Evolutionary conservation across 2,329 filamentous ascomycete species (phyloP), one percentile per base, ranked within the genome.

Genomic region (Parasarocladium wereldwijsianum): DNA sequence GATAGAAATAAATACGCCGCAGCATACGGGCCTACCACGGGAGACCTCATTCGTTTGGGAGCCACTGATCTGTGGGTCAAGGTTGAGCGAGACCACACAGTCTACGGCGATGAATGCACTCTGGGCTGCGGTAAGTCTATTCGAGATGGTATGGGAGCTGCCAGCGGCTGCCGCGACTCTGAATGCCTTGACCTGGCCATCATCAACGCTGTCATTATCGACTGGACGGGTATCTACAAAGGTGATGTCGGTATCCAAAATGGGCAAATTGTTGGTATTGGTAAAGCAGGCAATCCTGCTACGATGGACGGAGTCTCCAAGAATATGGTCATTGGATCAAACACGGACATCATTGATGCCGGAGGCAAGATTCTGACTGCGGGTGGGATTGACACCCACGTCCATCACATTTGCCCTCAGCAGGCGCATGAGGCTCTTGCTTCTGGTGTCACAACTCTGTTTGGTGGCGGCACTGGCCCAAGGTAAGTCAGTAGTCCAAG

Each of bases 241-340:
- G 87, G 86, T 5, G 87, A 96, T 51, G 93, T 96, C 47, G 87
- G 87, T 17, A 75, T 96, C 51, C 93, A 92, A 52, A 56, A 85
- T 41, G 86, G 87, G 3, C 50, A 79, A 22, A 94, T 96, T 44
- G 76, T 77, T 17, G 87, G 74, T 1, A 87, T 96, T 41, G 87
- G 87, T 35, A 94, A 96, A 55, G 84, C 87, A 11, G 87, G 87
- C 13, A 96, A 94, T 45, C 87, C 87, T n/a, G 87, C 96, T 54
- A 73, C 93, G 26, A 94, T 94, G 87, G 78, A 90, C 18, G 82
- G 82, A 5, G 83, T 96, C 6, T 64, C 77, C 35, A 62, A 72
- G 0, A 66, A 74, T 33, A 73, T 96, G 74, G 60, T 93, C 2
- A 72, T 94, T 8, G 87, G 87, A 8, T 78, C 76, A 38, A 83